Base-by-base conservation (phyloP, 495 filamentous ascomycete genomes). In the Haplographium delicatum region DNA sequence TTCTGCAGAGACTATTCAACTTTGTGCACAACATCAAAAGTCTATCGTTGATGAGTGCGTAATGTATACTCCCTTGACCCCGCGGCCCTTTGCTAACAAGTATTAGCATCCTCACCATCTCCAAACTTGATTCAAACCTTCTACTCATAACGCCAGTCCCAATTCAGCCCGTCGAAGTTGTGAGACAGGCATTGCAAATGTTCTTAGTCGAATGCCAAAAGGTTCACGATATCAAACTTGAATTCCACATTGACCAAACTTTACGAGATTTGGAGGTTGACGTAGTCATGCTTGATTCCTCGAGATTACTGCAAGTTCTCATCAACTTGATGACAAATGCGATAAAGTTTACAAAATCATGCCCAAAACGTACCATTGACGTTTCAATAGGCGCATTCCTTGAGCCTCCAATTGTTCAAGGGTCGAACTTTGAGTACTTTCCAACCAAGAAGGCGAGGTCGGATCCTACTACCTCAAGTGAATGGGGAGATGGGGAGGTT, bases 11-110 rank as follows among this genome's bases (percentile, higher is more conserved):
- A 93, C 86, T 20, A 94, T 95, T 51, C 79, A 78, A 11, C 76
- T 91, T 5, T 95, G 89, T 59, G 81, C 86, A 9, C 80, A 79
- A 47, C 89, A 94, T 59, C 88, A 93, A 59, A 88, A 87, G 64
- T 75, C 83, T 15, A 78, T 78, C 40, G 83, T 91, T 2, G 84
- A 91, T 37, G 50, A 59, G 53, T 50, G 33, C 24, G 46, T 50
- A n/a, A n/a, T n/a, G n/a, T n/a, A n/a, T n/a, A n/a, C n/a, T n/a
- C n/a, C n/a, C n/a, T n/a, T n/a, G n/a, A n/a, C n/a, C n/a, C n/a
- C n/a, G n/a, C n/a, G n/a, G n/a, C n/a, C n/a, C n/a, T n/a, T n/a
- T 11, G 9, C 52, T 56, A 40, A 50, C 6, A 27, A 20, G 10
- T 2, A 2, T 7, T 23, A 56, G 53, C 61, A 83, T 94, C 26